Evolutionary conservation across 2,329 filamentous ascomycete genomes (phyloP).

Genomic region (Ascochyta clinopodiicola): DNA sequence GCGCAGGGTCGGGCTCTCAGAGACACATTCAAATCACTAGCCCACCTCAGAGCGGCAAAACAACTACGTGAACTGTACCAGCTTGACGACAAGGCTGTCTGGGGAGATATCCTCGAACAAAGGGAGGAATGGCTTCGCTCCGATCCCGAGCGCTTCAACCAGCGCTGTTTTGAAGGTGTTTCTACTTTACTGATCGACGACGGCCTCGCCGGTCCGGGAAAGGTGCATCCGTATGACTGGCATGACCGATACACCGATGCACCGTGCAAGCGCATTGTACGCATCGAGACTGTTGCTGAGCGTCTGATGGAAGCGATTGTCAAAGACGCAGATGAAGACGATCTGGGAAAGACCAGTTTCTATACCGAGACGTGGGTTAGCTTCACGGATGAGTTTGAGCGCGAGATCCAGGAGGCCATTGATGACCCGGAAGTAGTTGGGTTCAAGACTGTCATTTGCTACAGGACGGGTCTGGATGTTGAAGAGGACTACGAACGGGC

Average conservation of each 20-base stretch:
- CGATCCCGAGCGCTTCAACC: conserved; percentile 62
- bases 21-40: conserved; percentile 66
- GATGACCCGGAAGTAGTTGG: conserved; percentile 72
- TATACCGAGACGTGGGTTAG: conserved; percentile 49
- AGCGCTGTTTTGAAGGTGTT: conserved; percentile 72
- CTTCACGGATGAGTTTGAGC: conserved; percentile 60
- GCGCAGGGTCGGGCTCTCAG: conserved; percentile 72
- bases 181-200: conserved; percentile 81
- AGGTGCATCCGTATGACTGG: conserved; percentile 66
- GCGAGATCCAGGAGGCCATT: conserved; percentile 63
- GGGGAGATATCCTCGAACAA: conserved; percentile 62
- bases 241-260: conserved; percentile 67
- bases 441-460: conserved; percentile 86
- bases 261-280: conserved; percentile 74
- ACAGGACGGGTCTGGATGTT: conserved; percentile 73
- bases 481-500: conserved; percentile 53
- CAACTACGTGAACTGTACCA: conserved; percentile 71
- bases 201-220: conserved; percentile 64
- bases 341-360: conserved; percentile 42
- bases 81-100: conserved; percentile 64
- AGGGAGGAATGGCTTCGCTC: conserved; percentile 56
- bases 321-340: conserved; percentile 46
- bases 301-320: conserved; percentile 63
- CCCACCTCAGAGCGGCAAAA: conserved; percentile 72
- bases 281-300: conserved; percentile 76